phyloP scores from a whole-genome alignment of 2,329 filamentous ascomycete species.

The Aschersonia sp. region DNA sequence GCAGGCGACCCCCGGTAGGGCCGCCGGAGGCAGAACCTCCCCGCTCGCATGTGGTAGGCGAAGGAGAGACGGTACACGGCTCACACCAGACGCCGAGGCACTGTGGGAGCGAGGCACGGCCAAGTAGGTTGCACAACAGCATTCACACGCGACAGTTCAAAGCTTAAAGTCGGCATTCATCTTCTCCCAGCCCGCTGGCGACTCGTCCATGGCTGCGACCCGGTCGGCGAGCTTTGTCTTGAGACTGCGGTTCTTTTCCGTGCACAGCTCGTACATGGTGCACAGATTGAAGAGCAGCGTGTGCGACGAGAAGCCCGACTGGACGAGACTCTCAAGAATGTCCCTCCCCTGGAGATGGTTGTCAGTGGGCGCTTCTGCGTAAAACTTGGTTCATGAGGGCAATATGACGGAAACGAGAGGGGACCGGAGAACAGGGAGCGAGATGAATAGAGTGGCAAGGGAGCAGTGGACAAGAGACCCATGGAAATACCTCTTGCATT shows the following conservation, averaged over 20 bases:
- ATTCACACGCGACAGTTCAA: slow-evolving; percentile 14
- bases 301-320: slow-evolving; percentile 52
- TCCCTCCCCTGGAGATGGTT: slow-evolving; percentile 38
- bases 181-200: slow-evolving; percentile 52
- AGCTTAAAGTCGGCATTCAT: slow-evolving; percentile 65
- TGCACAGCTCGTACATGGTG: slow-evolving; percentile 85
- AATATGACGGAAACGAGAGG: neutral
- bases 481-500: slow-evolving; percentile 47
- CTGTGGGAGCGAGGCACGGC: too few relatives aligned
- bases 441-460: too few relatives aligned
- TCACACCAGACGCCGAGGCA: too few relatives aligned
- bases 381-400: neutral
- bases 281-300: slow-evolving; percentile 78
- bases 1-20: too few relatives aligned
- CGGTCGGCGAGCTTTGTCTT: slow-evolving; percentile 61
- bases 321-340: slow-evolving; percentile 52
- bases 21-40: too few relatives aligned
- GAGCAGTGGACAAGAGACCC: neutral
- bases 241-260: slow-evolving; percentile 54
- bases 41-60: too few relatives aligned
- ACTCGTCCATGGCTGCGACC: slow-evolving; percentile 44
- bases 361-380: neutral
- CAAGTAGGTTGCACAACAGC: too few relatives aligned
- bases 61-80: too few relatives aligned
- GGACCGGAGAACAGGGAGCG: neutral